These are phyloP conservation scores for Neospermospora avenae DNA, from an alignment of 2,329 filamentous ascomycete genomes.

Conservation along the genomic window DNA sequence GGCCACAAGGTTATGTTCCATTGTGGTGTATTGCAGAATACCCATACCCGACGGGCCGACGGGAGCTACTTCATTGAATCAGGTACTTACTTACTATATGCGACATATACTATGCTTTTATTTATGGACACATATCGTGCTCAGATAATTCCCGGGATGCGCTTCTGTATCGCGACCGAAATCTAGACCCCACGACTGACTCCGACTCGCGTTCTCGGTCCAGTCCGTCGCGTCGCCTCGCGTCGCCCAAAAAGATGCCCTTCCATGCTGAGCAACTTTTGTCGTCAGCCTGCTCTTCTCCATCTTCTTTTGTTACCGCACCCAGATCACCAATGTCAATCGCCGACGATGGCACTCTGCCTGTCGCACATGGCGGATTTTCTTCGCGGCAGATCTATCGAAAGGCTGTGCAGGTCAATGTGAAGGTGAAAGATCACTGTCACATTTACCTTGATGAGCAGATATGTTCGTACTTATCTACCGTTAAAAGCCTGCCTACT, in stretches of 20 bases:
- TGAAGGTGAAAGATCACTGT: slow-evolving; percentile 62
- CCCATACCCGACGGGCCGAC: neutral
- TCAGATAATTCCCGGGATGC: no score
- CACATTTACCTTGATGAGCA: slow-evolving; percentile 74
- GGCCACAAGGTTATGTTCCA: neutral
- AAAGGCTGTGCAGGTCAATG: slow-evolving; percentile 53
- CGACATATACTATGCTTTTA: no score
- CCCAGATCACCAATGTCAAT: slow-evolving; percentile 8
- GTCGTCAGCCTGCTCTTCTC: slow-evolving; percentile 3
- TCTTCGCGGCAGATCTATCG: slow-evolving; percentile 42
- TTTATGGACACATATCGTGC: no score
- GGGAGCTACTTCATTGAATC: no score
- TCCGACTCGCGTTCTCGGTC: no score
- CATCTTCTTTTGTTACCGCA: slow-evolving; percentile 16
- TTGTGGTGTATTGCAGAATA: neutral
- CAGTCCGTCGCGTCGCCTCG: neutral
- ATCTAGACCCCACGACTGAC: no score
- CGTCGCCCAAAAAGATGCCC: neutral
- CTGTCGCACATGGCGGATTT: neutral
- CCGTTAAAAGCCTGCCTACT: neutral
- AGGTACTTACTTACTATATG: no score
- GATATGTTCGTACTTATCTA: slow-evolving; percentile 50
- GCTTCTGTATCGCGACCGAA: no score
- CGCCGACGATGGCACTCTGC: neutral
- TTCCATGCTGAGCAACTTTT: neutral